Conservation (phyloP, 1,284 basidiomycete genomes). For the Rhodotorula sp. region DNA sequence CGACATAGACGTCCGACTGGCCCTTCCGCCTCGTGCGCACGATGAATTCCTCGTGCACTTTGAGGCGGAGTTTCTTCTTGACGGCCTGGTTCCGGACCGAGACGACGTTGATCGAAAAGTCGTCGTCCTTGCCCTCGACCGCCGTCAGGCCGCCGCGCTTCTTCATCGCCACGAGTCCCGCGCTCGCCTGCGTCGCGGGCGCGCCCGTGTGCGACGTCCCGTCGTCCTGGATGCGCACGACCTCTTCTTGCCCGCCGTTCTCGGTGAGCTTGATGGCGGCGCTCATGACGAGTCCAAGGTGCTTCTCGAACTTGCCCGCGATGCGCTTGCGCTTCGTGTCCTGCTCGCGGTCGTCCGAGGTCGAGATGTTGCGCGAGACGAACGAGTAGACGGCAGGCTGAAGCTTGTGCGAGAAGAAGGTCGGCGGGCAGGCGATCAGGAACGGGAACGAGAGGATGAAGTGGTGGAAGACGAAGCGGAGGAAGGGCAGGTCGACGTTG, state of each 20-base stretch:
- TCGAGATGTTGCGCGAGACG: constrained; percentile 72
- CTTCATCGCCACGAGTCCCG: constrained; percentile 5
- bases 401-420: constrained; percentile 88
- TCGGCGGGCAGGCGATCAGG: constrained; percentile 72
- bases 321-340: constrained; percentile 63
- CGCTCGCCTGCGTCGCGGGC: constrained; percentile 62
- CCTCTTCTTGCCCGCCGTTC: constrained; percentile 71
- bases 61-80: constrained; percentile 77
- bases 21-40: constrained; percentile 78
- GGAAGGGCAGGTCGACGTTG: constrained; percentile 71
- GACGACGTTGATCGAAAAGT: constrained; percentile 86
- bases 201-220: constrained; percentile 58
- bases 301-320: constrained; percentile 74
- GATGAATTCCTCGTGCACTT: constrained; percentile 93
- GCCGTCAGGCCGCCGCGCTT: constrained; percentile 15
- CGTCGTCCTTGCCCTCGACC: constrained; percentile 50
- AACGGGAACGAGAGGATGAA: constrained; percentile 92
- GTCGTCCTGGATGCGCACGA: constrained; percentile 69
- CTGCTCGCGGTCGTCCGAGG: constrained; percentile 62
- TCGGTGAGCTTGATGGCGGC: constrained; percentile 71
- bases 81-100: constrained; percentile 76
- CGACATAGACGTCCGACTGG: constrained; percentile 78
- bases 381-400: constrained; percentile 86
- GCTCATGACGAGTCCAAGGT: constrained; percentile 74
- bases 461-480: constrained; percentile 83